Evolutionary conservation across 2,329 filamentous ascomycete species (phyloP).

Genomic region (Aspergillus tubingensis): DNA sequence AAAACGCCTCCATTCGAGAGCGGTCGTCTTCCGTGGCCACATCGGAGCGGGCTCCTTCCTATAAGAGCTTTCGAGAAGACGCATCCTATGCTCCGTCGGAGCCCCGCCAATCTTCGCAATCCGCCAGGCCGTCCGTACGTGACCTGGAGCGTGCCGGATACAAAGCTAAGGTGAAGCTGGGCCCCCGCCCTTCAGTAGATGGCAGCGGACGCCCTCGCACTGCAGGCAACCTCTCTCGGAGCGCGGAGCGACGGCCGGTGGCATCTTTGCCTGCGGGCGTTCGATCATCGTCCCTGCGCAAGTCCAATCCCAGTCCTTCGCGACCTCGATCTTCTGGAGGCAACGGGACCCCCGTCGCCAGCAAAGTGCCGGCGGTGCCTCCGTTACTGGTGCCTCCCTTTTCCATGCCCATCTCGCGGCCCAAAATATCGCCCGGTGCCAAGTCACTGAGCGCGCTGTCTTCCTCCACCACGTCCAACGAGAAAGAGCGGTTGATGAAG

Average conservation of each 20-base stretch:
- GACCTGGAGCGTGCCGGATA: slow-evolving; percentile 46
- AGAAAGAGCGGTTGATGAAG: slow-evolving; percentile 92
- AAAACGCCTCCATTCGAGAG: slow-evolving; percentile 14
- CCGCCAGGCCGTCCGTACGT: slow-evolving; percentile 45
- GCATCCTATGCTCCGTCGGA: slow-evolving; percentile 38
- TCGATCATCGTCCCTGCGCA: slow-evolving; percentile 58
- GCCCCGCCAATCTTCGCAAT: slow-evolving; percentile 43
- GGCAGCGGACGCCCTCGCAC: slow-evolving; percentile 64
- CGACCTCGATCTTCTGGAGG: slow-evolving; percentile 50
- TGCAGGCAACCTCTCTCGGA: slow-evolving; percentile 50
- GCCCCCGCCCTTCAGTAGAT: slow-evolving; percentile 73
- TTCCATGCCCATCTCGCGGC: slow-evolving; percentile 36
- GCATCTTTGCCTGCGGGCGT: slow-evolving; percentile 80
- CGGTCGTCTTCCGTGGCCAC: slow-evolving; percentile 15
- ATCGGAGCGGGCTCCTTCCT: slow-evolving; percentile 27
- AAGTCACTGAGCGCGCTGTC: slow-evolving; percentile 49
- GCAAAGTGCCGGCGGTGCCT: slow-evolving; percentile 41
- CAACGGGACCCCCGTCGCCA: slow-evolving; percentile 31
- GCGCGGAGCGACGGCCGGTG: slow-evolving; percentile 65
- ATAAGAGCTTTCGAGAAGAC: slow-evolving; percentile 33
- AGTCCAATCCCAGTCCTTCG: slow-evolving; percentile 50
- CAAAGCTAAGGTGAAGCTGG: slow-evolving; percentile 77
- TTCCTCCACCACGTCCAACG: slow-evolving; percentile 70
- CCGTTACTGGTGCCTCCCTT: slow-evolving; percentile 42
- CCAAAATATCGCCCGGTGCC: slow-evolving; percentile 41